These are phyloP conservation scores for Xylaria hypoxylon DNA, from an alignment of 2,329 filamentous ascomycete species.

Conservation along the genomic window DNA sequence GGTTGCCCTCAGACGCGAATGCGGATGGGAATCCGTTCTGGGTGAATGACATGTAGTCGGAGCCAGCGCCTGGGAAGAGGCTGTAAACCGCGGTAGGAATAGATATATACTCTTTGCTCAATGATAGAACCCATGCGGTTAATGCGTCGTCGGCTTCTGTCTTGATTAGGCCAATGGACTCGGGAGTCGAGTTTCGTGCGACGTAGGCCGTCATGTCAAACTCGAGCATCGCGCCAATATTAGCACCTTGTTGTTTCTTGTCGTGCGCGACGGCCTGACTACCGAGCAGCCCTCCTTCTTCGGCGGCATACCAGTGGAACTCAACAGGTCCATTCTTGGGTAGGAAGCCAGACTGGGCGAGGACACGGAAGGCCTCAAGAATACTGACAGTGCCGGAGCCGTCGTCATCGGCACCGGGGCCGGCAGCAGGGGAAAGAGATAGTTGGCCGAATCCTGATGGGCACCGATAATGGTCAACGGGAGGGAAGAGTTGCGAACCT, in stretches of 20 bases:
- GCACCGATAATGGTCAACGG: slow-evolving; percentile 72
- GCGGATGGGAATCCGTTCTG: slow-evolving; percentile 55
- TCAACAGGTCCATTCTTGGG: slow-evolving; percentile 77
- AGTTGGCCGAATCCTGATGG: slow-evolving; percentile 84
- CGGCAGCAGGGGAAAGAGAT: slow-evolving; percentile 76
- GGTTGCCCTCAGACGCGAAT: slow-evolving; percentile 56
- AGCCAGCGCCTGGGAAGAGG: slow-evolving; percentile 51
- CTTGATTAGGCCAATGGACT: slow-evolving; percentile 56
- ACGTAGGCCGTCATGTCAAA: slow-evolving; percentile 56
- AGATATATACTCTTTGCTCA: slow-evolving; percentile 54
- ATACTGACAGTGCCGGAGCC: slow-evolving; percentile 83
- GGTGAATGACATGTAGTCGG: slow-evolving; percentile 58
- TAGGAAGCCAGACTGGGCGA: slow-evolving; percentile 72
- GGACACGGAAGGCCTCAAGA: slow-evolving; percentile 78
- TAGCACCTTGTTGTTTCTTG: slow-evolving; percentile 71
- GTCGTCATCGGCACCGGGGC: slow-evolving; percentile 81
- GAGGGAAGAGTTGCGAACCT: slow-evolving; percentile 58
- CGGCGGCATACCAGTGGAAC: slow-evolving; percentile 88
- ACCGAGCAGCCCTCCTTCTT: slow-evolving; percentile 83
- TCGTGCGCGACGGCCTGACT: slow-evolving; percentile 60
- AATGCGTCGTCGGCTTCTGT: slow-evolving; percentile 53
- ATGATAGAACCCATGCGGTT: slow-evolving; percentile 52
- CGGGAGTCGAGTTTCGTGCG: slow-evolving; percentile 50
- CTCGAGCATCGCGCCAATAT: slow-evolving; percentile 41
- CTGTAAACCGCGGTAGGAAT: slow-evolving; percentile 53